phyloP scores from a whole-genome alignment of 1,284 basidiomycete genomes.

The Somion occarium region DNA sequence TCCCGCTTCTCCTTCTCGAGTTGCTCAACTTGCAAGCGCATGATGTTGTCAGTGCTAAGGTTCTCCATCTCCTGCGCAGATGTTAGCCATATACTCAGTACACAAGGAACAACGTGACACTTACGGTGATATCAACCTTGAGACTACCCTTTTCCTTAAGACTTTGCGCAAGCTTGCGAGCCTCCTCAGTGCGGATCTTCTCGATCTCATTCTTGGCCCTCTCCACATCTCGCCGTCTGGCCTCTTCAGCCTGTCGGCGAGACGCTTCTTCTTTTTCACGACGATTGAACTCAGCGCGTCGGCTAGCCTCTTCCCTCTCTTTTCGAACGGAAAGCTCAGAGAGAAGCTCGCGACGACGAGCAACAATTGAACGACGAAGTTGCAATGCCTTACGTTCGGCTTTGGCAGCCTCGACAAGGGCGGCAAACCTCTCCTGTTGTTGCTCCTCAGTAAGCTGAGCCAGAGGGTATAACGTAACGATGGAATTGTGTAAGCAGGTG shows the following conservation, averaged over 20 bases:
- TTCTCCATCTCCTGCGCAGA: slow-evolving; percentile 69
- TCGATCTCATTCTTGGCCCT: slow-evolving; percentile 83
- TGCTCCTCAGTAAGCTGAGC: slow-evolving; percentile 43
- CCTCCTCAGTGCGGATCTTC: slow-evolving; percentile 78
- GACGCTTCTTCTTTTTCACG: slow-evolving; percentile 75
- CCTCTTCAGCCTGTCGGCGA: slow-evolving; percentile 63
- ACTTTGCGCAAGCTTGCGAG: slow-evolving; percentile 85
- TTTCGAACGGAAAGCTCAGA: slow-evolving; percentile 83
- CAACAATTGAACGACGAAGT: slow-evolving; percentile 78
- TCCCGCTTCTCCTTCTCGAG: slow-evolving; percentile 97
- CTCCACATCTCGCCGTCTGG: slow-evolving; percentile 72
- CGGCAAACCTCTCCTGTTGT: slow-evolving; percentile 46
- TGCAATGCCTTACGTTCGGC: slow-evolving; percentile 75
- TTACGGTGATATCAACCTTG: slow-evolving; percentile 79
- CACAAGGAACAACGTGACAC: slow-evolving; percentile 23
- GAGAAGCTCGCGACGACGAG: slow-evolving; percentile 83
- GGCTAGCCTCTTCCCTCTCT: slow-evolving; percentile 87
- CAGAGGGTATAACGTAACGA: slow-evolving; percentile 47
- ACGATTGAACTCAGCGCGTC: slow-evolving; percentile 69
- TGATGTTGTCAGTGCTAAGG: slow-evolving; percentile 85
- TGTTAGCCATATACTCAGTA: too few species aligned
- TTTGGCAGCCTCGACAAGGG: slow-evolving; percentile 55
- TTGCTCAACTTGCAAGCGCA: slow-evolving; percentile 90
- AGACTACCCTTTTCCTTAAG: slow-evolving; percentile 83
- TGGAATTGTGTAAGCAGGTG: slow-evolving; percentile 65